Conservation (phyloP, 768 basidiomycete species). For the Mycena indigotica region DNA sequence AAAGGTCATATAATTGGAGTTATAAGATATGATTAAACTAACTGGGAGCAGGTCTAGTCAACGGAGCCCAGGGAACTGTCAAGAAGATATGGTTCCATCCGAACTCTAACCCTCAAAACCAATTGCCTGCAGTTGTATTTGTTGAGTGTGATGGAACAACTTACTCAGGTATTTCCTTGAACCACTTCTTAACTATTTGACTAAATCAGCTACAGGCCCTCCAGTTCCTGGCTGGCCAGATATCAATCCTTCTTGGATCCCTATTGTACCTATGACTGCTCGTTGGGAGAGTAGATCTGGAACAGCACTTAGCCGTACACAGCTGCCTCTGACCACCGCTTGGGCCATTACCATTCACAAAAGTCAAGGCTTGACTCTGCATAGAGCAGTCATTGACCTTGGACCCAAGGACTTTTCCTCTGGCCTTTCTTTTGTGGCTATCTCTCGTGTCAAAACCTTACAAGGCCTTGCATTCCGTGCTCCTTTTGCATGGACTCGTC, state of each 20-base stretch:
- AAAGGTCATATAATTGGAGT: no score
- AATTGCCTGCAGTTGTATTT: constrained; percentile 5
- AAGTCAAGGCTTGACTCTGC: no score
- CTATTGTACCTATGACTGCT: neutral
- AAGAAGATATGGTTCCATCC: constrained; percentile 4
- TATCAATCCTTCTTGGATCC: neutral
- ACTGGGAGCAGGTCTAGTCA: no score
- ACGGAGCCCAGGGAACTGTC: constrained; percentile 1
- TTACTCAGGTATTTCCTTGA: constrained; percentile 26
- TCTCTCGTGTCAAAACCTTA: no score
- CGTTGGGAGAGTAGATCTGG: neutral
- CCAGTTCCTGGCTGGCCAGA: neutral
- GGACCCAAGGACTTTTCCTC: no score
- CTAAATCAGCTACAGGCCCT: constrained; percentile 26
- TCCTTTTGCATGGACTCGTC: neutral
- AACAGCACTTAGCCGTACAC: neutral
- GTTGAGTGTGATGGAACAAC: neutral
- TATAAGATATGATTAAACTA: no score
- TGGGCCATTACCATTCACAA: no score
- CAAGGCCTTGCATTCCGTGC: constrained; percentile 6
- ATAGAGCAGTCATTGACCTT: no score
- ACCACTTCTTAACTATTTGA: no score
- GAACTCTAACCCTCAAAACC: neutral
- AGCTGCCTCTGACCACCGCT: neutral
- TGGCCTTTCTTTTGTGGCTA: no score